Conservation (phyloP, 345 rosid species). For the Limnanthes douglasii region DNA sequence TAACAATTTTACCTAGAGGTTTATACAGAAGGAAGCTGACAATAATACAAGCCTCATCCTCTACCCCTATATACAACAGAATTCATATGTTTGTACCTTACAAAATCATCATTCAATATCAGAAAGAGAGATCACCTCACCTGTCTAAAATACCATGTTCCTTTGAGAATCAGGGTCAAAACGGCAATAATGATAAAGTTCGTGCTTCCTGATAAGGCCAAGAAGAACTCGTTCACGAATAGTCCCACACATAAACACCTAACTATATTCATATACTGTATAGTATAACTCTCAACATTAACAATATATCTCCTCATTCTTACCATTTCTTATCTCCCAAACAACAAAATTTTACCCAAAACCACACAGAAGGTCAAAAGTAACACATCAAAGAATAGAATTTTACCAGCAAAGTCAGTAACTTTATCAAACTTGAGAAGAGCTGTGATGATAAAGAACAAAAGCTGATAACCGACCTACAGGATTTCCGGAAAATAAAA, state of each 20-base stretch:
- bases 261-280: not conserved
- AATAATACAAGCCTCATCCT: too few species aligned
- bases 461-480: slow-evolving; percentile 63
- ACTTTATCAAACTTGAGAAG: slow-evolving; percentile 77
- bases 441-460: slow-evolving; percentile 72
- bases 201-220: slow-evolving; percentile 53
- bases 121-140: slow-evolving; percentile 14
- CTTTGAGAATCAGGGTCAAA: slow-evolving; percentile 59
- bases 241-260: not conserved
- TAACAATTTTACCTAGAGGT: too few species aligned
- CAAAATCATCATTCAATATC: not conserved
- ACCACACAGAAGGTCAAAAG: not conserved
- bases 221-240: not conserved
- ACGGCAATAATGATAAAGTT: slow-evolving; percentile 69
- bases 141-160: slow-evolving; percentile 88
- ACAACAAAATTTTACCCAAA: not conserved
- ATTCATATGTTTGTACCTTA: too few species aligned
- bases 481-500: slow-evolving; percentile 1
- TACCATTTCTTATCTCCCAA: not conserved
- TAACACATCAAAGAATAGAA: not conserved
- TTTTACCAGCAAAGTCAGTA: slow-evolving; percentile 85
- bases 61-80: too few species aligned
- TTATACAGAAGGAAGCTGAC: too few species aligned
- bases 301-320: not conserved
- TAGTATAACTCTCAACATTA: not conserved